Base-by-base conservation (phyloP, 768 basidiomycete species). In the Gymnopilus dilepis region DNA sequence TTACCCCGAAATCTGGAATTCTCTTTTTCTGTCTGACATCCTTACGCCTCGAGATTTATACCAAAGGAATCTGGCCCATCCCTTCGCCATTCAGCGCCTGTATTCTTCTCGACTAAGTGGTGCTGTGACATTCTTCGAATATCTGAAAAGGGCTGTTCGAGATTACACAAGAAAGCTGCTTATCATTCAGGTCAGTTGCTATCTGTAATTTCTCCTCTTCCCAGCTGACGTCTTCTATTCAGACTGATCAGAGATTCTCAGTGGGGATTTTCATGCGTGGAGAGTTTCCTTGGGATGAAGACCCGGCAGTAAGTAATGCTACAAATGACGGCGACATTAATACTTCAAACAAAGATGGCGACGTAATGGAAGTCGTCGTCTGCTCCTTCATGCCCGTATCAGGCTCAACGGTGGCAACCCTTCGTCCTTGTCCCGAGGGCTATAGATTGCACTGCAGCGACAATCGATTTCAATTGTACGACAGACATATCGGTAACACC, bases 221-320 rank as follows among this genome's bases (percentile, higher is more conserved):
- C 19, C 37, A 51, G 7, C 42, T 24, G 37, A 40, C 22, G 47
- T 8, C 42, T 58, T 28, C 4, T 38, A 38, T 28, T 22, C 43
- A 89, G 88, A 84, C 84, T 1, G 86, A 88, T 59, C 80, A 84
- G 22, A 78, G 88, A 4, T 89, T 89, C 64, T 73, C 86, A 1
- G 71, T 88, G 24, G 87, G 85, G 0, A 82, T 90, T 12, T 89
- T 89, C 69, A 84, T 89, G 69, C 75, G 84, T 40, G 87, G 88
- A 3, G 70, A 80, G 1, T 80, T 88, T 19, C 74, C 79, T 22
- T 87, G 87, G 84, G 81, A 81, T 50, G 84, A 84, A 66, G 84
- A 88, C 59, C 81, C 84, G 0, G 81, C 85, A 51, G 81, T 88
- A 17, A 78, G 80, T 45, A 75, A 86, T 13, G 21, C 58, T 5